Percentiles rank a stretch among this genome's conserved stretches.
phyloP scores from a whole-genome alignment of 2,329 filamentous ascomycete genomes.

The Graphiopsis chlorocephala region DNA sequence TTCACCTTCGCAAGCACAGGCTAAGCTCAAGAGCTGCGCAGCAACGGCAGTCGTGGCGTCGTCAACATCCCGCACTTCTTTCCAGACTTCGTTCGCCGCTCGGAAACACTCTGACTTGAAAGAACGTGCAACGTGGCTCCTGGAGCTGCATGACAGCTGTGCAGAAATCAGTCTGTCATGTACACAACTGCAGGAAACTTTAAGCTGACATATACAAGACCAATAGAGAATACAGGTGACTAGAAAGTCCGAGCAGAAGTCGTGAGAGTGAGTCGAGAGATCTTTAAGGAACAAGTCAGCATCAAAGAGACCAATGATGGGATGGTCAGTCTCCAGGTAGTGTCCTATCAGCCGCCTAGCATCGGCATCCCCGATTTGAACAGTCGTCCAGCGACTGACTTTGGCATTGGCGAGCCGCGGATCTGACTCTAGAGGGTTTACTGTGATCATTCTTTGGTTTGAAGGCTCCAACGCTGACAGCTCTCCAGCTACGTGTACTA shows the following conservation, averaged over 20 bases:
- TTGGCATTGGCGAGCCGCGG: neutral
- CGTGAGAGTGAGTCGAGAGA: neutral
- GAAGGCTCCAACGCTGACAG: neutral
- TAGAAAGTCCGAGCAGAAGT: neutral
- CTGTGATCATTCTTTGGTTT: neutral
- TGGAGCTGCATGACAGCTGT: neutral
- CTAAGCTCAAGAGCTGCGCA: conserved; percentile 1
- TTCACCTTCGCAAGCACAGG: conserved; percentile 1
- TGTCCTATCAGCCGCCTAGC: neutral
- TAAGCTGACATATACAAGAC: neutral
- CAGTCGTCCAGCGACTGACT: neutral
- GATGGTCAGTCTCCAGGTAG: conserved; percentile 2
- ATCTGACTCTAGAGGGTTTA: neutral
- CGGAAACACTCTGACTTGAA: neutral
- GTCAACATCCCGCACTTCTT: neutral
- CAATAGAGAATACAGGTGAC: neutral
- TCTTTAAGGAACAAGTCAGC: neutral
- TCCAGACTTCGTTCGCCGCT: neutral
- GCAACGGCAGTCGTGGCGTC: neutral
- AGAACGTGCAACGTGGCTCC: neutral
- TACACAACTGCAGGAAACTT: neutral
- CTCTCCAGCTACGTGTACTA: conserved; percentile 4
- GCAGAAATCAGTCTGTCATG: neutral
- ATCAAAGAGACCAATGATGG: conserved; percentile 1
- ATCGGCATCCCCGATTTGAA: neutral